Evolutionary conservation across 2,329 filamentous ascomycete genomes (phyloP).

Genomic region (Paracorniculantispora psalliotae): DNA sequence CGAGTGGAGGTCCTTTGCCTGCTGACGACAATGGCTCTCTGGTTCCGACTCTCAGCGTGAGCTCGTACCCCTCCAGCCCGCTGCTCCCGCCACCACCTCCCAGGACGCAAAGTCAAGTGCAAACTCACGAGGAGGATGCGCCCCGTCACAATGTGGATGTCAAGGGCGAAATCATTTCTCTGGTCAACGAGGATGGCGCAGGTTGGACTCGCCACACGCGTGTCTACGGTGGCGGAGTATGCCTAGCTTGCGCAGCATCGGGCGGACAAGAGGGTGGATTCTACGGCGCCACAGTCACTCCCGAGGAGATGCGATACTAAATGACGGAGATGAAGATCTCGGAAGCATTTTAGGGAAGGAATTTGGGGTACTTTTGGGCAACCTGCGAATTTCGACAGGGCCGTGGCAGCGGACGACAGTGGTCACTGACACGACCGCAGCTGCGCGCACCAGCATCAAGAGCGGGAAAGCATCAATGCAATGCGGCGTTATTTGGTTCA

Average conservation of each 20-base stretch:
- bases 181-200: conserved; percentile 42
- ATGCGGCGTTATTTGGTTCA: conserved; percentile 3
- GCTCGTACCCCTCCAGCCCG: conserved; percentile 45
- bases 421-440: background rate
- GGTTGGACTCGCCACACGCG: conserved; percentile 55
- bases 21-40: conserved; percentile 20
- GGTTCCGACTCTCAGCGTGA: conserved; percentile 30
- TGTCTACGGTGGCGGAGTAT: conserved; percentile 54
- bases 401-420: background rate
- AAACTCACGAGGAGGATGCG: conserved; percentile 17
- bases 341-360: background rate
- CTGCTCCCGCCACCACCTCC: conserved; percentile 45
- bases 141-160: conserved; percentile 36
- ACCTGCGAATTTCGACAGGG: background rate
- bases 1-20: conserved; percentile 29
- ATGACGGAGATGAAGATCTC: background rate
- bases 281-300: conserved; percentile 50
- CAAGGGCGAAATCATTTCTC: conserved; percentile 47
- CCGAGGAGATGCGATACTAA: conserved; percentile 44
- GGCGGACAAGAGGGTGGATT: conserved; percentile 42
- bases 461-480: background rate
- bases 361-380: background rate
- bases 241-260: conserved; percentile 49
- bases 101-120: background rate
- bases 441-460: background rate